phyloP scores from a whole-genome alignment of 2,329 filamentous ascomycete genomes.

The Neopestalotiopsis sp. region DNA sequence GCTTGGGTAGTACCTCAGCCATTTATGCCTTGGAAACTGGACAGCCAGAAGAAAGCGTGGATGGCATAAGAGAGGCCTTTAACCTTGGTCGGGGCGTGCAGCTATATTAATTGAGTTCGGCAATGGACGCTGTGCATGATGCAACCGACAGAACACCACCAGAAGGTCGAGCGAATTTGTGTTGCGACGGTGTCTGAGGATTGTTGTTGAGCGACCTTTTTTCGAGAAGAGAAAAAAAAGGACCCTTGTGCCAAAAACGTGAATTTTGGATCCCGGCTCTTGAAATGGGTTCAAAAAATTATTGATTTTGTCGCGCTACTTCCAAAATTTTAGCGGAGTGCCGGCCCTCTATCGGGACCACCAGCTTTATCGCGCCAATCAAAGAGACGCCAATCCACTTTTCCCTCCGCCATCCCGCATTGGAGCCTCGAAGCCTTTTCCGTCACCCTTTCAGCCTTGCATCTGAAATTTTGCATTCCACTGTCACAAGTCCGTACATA shows the following conservation, averaged over 20 bases:
- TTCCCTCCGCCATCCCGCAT: conserved; percentile 1
- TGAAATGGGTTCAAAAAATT: not conserved
- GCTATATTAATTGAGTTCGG: not conserved
- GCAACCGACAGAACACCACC: not conserved
- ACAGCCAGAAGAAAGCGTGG: not conserved
- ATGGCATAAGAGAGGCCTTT: not conserved
- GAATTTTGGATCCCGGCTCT: not conserved
- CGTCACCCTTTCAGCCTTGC: conserved; percentile 10
- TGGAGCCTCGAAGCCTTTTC: conserved; percentile 13
- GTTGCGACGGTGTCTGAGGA: not conserved
- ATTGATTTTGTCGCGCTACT: conserved; percentile 8
- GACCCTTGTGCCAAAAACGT: not conserved
- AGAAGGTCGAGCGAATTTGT: not conserved
- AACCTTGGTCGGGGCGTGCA: not conserved
- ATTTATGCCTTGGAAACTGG: not conserved
- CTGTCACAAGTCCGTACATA: not conserved
- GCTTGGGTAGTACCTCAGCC: not conserved
- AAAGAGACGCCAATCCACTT: not conserved
- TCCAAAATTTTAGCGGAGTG: conserved; percentile 28
- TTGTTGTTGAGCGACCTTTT: not conserved
- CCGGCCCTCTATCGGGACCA: conserved; percentile 5
- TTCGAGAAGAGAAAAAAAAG: not conserved
- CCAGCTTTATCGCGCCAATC: not conserved
- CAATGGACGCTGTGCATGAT: not conserved
- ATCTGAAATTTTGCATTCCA: conserved; percentile 18